Conservation (phyloP, 805 yeast species). For the Yamadazyma ubonensis region DNA sequence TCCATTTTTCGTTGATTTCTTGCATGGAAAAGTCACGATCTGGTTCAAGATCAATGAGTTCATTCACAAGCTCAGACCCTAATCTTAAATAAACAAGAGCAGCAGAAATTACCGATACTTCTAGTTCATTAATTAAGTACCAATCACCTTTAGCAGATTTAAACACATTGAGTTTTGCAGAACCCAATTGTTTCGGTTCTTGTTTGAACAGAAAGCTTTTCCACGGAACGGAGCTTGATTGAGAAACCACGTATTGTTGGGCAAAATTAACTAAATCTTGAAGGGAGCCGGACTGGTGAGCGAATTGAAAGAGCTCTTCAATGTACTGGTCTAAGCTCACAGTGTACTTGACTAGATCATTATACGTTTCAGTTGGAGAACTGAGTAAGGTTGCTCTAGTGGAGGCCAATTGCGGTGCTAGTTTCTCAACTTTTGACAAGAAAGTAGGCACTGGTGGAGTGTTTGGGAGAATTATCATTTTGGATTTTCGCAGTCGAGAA, state of each 20-base stretch:
- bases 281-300: background rate
- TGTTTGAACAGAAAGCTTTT: background rate
- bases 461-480: conserved; percentile 16
- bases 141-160: conserved; percentile 19
- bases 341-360: conserved; percentile 26
- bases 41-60: conserved; percentile 24
- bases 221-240: conserved; percentile 7
- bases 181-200: no score
- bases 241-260: background rate
- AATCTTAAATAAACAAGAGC: conserved; percentile 30
- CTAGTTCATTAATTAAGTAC: conserved; percentile 33
- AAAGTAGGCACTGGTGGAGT: conserved; percentile 13
- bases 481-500: no score
- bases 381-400: conserved; percentile 10
- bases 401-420: conserved; percentile 9
- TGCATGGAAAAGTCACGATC: conserved; percentile 6
- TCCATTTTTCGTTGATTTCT: conserved; percentile 34
- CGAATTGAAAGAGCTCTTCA: conserved; percentile 22
- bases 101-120: conserved; percentile 22
- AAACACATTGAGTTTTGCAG: conserved; percentile 2
- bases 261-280: background rate
- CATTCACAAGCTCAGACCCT: conserved; percentile 37
- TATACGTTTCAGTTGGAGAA: conserved; percentile 13
- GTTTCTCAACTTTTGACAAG: conserved; percentile 4
- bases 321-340: conserved; percentile 35